Conservation (phyloP, 2,329 filamentous ascomycete species). For the Talaromyces marneffei region DNA sequence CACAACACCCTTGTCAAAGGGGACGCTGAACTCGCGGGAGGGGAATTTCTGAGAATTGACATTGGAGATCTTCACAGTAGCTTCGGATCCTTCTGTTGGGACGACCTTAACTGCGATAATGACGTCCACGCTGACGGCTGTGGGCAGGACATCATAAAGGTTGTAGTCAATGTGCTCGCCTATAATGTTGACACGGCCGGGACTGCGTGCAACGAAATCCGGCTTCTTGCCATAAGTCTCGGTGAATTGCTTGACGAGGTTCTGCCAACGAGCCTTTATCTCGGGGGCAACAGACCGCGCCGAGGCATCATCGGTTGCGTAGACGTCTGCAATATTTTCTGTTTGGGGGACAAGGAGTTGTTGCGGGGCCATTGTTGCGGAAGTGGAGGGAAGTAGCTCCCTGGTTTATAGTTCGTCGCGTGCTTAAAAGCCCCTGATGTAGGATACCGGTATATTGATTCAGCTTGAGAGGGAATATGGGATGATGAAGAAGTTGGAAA, state of each 20-base stretch:
- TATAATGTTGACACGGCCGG: slow-evolving; percentile 95
- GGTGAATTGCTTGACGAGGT: slow-evolving; percentile 65
- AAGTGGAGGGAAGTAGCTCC: background rate
- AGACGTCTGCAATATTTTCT: slow-evolving; percentile 71
- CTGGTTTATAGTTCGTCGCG: background rate
- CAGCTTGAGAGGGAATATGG: no score
- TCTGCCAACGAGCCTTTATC: slow-evolving; percentile 70
- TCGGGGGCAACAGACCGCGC: slow-evolving; percentile 60
- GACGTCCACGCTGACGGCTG: slow-evolving; percentile 88
- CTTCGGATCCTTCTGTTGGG: slow-evolving; percentile 38
- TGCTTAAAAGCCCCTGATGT: background rate
- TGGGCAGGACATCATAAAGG: slow-evolving; percentile 89
- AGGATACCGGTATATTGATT: background rate
- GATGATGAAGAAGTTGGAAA: background rate
- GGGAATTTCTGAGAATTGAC: slow-evolving; percentile 70
- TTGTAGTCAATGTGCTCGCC: slow-evolving; percentile 99
- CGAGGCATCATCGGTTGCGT: slow-evolving; percentile 72
- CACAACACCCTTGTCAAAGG: slow-evolving; percentile 56
- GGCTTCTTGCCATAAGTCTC: slow-evolving; percentile 63
- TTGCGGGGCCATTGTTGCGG: slow-evolving; percentile 36
- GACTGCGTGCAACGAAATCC: slow-evolving; percentile 80
- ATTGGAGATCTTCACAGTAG: slow-evolving; percentile 73
- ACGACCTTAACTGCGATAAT: slow-evolving; percentile 69
- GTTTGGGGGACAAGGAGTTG: slow-evolving; percentile 62
- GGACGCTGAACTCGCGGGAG: slow-evolving; percentile 66